phyloP scores from a whole-genome alignment of 2,329 filamentous ascomycete species.

The Ascochyta lentis region DNA sequence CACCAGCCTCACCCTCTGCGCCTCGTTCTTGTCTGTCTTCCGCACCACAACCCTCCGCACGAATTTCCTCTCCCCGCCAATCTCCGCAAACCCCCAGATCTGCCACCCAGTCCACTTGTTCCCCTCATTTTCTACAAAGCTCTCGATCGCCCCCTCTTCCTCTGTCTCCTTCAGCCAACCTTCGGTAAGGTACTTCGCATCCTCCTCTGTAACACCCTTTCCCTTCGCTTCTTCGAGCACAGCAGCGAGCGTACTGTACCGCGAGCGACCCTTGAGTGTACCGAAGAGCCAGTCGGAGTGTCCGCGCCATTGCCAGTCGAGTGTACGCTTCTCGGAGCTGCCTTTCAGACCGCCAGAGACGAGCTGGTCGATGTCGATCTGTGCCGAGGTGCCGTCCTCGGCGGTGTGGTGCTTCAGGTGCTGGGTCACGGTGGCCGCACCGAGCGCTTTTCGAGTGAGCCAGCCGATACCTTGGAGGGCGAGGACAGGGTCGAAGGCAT shows the following conservation, averaged over 20 bases:
- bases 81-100: constrained; percentile 43
- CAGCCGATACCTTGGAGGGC: constrained; percentile 64
- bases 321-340: constrained; percentile 64
- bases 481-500: constrained; percentile 72
- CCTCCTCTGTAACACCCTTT: constrained; percentile 29
- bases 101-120: constrained; percentile 48
- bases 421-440: constrained; percentile 72
- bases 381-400: constrained; percentile 47
- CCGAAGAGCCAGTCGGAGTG: constrained; percentile 85
- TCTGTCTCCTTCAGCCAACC: constrained; percentile 40
- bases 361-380: constrained; percentile 76
- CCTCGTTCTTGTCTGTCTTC: constrained; percentile 41
- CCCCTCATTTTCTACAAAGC: constrained; percentile 41
- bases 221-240: constrained; percentile 31
- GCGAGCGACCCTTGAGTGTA: constrained; percentile 66
- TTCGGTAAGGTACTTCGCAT: constrained; percentile 32
- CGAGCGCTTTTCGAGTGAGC: constrained; percentile 75
- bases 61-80: constrained; percentile 41
- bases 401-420: constrained; percentile 54
- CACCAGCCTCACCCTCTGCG: constrained; percentile 38
- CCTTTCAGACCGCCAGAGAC: constrained; percentile 74
- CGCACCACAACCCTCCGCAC: constrained; percentile 43
- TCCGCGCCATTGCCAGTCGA: constrained; percentile 66
- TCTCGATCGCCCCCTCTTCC: constrained; percentile 45
- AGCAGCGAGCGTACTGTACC: constrained; percentile 52